These are phyloP conservation scores for Solanum bulbocastanum DNA, from an alignment of 257 asterid genomes.

Conservation along the genomic window DNA sequence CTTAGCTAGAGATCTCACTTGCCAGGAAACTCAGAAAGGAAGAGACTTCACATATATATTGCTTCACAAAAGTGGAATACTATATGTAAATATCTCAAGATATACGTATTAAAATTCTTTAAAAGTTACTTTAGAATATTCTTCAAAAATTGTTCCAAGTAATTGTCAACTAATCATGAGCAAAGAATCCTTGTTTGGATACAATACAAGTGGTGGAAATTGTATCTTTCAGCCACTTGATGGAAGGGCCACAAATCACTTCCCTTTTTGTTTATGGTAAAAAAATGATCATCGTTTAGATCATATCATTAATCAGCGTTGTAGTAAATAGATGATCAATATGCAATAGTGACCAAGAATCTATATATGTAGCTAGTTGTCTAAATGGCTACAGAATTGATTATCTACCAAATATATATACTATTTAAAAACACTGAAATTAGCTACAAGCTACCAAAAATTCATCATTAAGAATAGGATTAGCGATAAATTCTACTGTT, in stretches of 20 bases:
- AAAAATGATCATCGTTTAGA: not conserved
- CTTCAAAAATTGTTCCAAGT: not conserved
- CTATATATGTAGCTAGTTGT: not conserved
- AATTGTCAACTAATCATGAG: conserved; percentile 3
- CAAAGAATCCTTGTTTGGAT: not conserved
- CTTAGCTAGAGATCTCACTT: not conserved
- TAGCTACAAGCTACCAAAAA: no score
- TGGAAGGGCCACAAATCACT: not conserved
- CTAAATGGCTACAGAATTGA: not conserved
- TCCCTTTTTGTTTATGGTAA: not conserved
- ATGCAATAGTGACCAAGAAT: not conserved
- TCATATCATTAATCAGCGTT: not conserved
- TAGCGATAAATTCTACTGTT: no score
- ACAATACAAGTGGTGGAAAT: not conserved
- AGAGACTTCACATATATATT: not conserved
- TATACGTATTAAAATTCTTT: not conserved
- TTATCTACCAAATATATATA: no score
- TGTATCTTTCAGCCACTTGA: not conserved
- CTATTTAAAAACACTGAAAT: no score
- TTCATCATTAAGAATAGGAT: no score
- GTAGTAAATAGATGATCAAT: not conserved
- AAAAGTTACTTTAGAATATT: not conserved
- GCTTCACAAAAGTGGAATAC: not conserved
- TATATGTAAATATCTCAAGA: not conserved
- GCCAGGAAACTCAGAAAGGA: not conserved